Evolutionary conservation across 2,329 filamentous ascomycete species (phyloP).

Genomic region (Xylariales sp.): DNA sequence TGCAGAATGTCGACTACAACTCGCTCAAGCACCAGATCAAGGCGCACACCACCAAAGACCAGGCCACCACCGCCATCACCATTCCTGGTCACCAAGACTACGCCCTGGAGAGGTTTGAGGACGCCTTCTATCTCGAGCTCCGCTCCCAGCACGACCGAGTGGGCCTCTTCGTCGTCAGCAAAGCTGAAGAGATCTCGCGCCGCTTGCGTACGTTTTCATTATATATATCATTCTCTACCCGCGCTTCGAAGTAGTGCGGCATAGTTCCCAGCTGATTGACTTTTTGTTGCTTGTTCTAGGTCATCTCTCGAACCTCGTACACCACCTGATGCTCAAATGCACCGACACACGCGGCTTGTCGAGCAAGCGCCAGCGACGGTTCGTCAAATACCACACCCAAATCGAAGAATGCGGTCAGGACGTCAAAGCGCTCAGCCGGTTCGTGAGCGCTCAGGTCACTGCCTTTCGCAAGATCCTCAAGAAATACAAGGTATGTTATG

Average conservation of each 20-base stretch:
- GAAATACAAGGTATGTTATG: slow-evolving; percentile 75
- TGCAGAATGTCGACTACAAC: slow-evolving; percentile 91
- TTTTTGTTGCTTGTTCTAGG: slow-evolving; percentile 50
- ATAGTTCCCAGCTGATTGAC: slow-evolving; percentile 10
- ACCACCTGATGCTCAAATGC: slow-evolving; percentile 60
- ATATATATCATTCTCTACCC: background rate
- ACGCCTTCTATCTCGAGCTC: slow-evolving; percentile 77
- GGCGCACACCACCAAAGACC: slow-evolving; percentile 77
- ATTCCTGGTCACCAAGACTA: slow-evolving; percentile 78
- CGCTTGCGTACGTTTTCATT: slow-evolving; percentile 67
- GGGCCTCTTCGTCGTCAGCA: slow-evolving; percentile 81
- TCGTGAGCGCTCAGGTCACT: slow-evolving; percentile 77
- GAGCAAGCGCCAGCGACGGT: slow-evolving; percentile 62
- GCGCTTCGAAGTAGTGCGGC: background rate
- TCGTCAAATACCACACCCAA: slow-evolving; percentile 65
- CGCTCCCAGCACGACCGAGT: slow-evolving; percentile 80
- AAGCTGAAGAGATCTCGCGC: slow-evolving; percentile 79
- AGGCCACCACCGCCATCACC: slow-evolving; percentile 71
- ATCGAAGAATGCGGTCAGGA: slow-evolving; percentile 74
- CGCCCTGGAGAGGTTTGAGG: slow-evolving; percentile 72
- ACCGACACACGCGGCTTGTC: slow-evolving; percentile 52
- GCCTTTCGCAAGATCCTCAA: slow-evolving; percentile 87
- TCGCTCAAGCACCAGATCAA: slow-evolving; percentile 88
- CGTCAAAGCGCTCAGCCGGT: slow-evolving; percentile 72
- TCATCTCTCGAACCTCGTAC: slow-evolving; percentile 61